Base-by-base conservation (phyloP, 2,329 filamentous ascomycete genomes). In the Botrytis byssoidea region DNA sequence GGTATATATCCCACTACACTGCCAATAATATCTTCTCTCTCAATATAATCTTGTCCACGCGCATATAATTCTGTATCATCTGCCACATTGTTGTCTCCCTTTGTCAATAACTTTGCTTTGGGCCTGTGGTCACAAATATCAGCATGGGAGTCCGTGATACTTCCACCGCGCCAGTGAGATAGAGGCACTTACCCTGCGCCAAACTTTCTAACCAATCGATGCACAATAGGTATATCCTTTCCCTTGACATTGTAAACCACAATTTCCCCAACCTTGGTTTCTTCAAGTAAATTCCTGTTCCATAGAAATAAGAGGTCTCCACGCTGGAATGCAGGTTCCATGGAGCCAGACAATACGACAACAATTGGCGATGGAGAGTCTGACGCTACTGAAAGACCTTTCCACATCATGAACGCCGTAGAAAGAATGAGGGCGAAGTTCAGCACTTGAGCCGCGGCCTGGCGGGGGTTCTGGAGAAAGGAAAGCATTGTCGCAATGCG, bases 221-320 rank as follows among this genome's bases (percentile, higher is more conserved):
- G 96, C 77, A 99, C 96, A 83, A 99, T 99, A 44, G 96, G 96
- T 76, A 99, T 98, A 77, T 97, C 93, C 86, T 98, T 99, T 60
- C 90, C 91, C 78, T 88, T 86, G 46, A 93, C 90, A 80, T 92
- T 93, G 81, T 93, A 93, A 66, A 93, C 91, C 77, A 93, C 91
- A 75, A 93, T 86, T 83, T 93, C 91, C 29, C 91, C 91, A 64
- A 93, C 85, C 79, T 92, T 87, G 1, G 90, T 91, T 61, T 91
- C 87, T 68, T 84, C 83, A 44, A 85, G 82, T 14, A 80, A 82
- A 75, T 71, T 86, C 83, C 88, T 79, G 79, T 89, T 90, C 88
- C 88, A 90, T 32, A 90, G 77, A 77, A 90, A 88, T 1, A 90
- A 80, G 48, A 90, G 77, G 77, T 90, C 88, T 60, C 88, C 88